Percentiles rank a stretch among this genome's conserved stretches.
phyloP scores from a whole-genome alignment of 331 rosid species.

The Cydonia oblonga region DNA sequence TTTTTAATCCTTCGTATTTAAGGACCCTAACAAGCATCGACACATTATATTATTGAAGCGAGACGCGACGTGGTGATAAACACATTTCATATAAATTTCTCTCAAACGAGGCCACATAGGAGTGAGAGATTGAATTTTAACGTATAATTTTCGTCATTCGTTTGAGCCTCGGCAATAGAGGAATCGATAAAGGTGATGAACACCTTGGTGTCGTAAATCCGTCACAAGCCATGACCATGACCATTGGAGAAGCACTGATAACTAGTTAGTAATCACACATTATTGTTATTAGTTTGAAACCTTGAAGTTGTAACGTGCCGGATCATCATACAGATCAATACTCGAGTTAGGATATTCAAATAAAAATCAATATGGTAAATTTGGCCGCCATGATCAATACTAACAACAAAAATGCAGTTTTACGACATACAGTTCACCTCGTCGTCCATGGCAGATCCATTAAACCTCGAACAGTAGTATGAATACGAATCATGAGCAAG shows the following conservation, averaged over 20 bases:
- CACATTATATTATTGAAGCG: too few species aligned
- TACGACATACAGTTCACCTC: background rate
- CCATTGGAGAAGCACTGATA: background rate
- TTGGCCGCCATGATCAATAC: background rate
- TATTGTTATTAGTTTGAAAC: background rate
- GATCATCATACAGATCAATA: background rate
- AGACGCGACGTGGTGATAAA: too few species aligned
- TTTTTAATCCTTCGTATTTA: too few species aligned
- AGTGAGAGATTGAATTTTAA: too few species aligned
- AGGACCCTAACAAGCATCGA: too few species aligned
- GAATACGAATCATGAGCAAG: slow-evolving; percentile 82
- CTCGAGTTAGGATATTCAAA: background rate
- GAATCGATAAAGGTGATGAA: too few species aligned
- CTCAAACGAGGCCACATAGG: too few species aligned
- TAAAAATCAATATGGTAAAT: background rate
- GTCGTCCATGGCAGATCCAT: slow-evolving; percentile 13
- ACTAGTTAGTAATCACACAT: background rate
- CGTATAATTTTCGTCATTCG: too few species aligned
- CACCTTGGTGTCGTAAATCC: too few species aligned
- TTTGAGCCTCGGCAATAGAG: too few species aligned
- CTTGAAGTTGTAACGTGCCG: background rate
- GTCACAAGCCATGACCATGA: too few species aligned
- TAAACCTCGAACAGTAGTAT: slow-evolving; percentile 18
- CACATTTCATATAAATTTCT: too few species aligned
- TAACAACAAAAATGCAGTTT: background rate